Evolutionary conservation across 495 filamentous ascomycete species (phyloP), one percentile per base, ranked within the genome.

Genomic region (Cladorrhinum samala): DNA sequence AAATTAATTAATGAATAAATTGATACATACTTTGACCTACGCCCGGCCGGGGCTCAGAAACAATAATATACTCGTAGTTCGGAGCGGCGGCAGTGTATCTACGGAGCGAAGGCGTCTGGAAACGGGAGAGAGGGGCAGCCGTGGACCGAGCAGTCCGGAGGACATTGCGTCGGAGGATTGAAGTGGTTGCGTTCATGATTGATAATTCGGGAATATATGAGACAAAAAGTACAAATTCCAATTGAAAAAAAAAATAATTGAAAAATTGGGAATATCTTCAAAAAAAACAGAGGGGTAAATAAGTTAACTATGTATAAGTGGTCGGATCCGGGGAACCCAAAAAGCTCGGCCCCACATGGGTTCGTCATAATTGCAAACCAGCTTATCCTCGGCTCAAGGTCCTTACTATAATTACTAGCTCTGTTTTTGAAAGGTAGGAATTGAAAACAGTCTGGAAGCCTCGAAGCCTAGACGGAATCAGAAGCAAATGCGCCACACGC

Each of bases 31-130:
- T 87, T 71, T 94, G 78, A 5, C 86, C 90, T 33, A 98, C 93
- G 18, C 90, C 89, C 2, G 89, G 86, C 62, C 89, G 88, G 11
- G 93, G 93, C 54, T 75, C 80, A 16, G 88, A 87, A 41, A 89
- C 83, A 25, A 89, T 69, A 60, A 98, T 83, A 67, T 86, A 82
- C 64, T 95, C 85, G 72, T 96, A 97, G 51, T 44, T 69, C 66
- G 65, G 54, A 52, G 77, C 65, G 30, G 80, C 72, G n/a, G 77
- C 68, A 8, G 82, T 87, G 64, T 81, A 89, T 46, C 62, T 71
- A 30, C 76, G 71, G 46, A 74, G 75, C 23, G 71, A 73, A 18
- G 36, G 27, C 27, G 56, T 73, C 68, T 71, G 68, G 52, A 83
- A 76, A 66, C 75, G 76, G n/a, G 78, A 80, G 64, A 45, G 42